Evolutionary conservation across 1,284 basidiomycete genomes (phyloP), one percentile per base, ranked within the genome.

Genomic region (Melanopsichium pennsylvanicum): DNA sequence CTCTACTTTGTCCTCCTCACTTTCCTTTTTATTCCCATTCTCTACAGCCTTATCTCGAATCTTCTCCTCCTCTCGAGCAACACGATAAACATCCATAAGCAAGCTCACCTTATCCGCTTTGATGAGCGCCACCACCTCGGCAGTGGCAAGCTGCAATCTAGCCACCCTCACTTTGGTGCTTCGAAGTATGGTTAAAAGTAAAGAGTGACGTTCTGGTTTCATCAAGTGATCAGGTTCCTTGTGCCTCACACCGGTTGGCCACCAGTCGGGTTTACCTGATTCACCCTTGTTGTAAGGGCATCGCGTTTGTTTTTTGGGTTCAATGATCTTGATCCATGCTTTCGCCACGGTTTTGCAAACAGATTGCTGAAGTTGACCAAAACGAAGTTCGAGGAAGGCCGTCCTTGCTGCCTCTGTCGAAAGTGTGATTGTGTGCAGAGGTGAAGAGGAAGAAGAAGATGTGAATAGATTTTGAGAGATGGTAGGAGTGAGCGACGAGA

Each of bases 221-320:
- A 82, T 79, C 9, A 86, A 74, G 47, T 86, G 85, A 60, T 86
- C 85, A 0, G 85, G 85, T 68, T 85, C 85, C 39, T 83, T 82
- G 74, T 86, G 85, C 8, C 83, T 77, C 9, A 85, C 82, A 15
- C 80, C 81, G 9, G 64, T 69, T 5, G 85, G 85, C 85, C 85
- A 86, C 85, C 85, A 86, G 12, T 72, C 72, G 0, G 85, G 85
- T 58, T 82, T 83, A 12, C 81, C 74, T 33, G 82, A 82, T 44
- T 85, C 84, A 19, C 85, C 85, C 54, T 83, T 82, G 76, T 85
- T 84, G 80, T 86, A 86, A 4, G 84, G 85, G 67, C 76, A 77
- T 0, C 69, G 84, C 36, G 83, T 83, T 75, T 85, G 84, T 75
- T 85, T 86, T 74, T 85, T 84, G 13, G 85, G 85, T 74, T 86